Conservation (phyloP, 768 basidiomycete species). For the Tephrocybe sp. region DNA sequence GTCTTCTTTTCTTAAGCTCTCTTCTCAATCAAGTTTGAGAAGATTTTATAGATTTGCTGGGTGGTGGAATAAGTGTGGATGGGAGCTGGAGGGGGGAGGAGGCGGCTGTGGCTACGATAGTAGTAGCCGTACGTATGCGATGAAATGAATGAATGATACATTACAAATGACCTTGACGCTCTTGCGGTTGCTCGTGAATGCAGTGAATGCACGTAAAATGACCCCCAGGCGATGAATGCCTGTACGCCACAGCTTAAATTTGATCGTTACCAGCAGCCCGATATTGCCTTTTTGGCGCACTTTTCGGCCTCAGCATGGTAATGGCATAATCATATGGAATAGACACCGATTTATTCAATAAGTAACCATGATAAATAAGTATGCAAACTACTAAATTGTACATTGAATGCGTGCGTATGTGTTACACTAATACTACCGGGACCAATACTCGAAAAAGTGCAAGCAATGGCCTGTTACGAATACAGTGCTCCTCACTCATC, state of each 20-base stretch:
- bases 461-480: no score
- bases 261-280: no score
- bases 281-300: no score
- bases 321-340: no score
- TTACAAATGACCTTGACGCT: background rate
- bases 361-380: conserved; percentile 14
- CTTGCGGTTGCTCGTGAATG: no score
- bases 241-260: no score
- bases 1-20: background rate
- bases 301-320: no score
- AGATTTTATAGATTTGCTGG: background rate
- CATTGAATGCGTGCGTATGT: conserved; percentile 11
- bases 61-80: background rate
- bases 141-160: conserved; percentile 3
- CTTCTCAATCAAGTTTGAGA: background rate
- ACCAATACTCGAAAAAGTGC: no score
- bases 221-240: no score
- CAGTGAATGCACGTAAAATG: no score
- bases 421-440: conserved; percentile 4
- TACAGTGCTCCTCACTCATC: no score
- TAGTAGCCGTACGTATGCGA: background rate
- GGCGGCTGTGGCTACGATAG: background rate
- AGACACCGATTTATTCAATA: conserved; percentile 1
- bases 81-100: background rate
- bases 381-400: conserved; percentile 15